Evolutionary conservation across 2,329 filamentous ascomycete species (phyloP).

Genomic region (Sporothrix schenckii): DNA sequence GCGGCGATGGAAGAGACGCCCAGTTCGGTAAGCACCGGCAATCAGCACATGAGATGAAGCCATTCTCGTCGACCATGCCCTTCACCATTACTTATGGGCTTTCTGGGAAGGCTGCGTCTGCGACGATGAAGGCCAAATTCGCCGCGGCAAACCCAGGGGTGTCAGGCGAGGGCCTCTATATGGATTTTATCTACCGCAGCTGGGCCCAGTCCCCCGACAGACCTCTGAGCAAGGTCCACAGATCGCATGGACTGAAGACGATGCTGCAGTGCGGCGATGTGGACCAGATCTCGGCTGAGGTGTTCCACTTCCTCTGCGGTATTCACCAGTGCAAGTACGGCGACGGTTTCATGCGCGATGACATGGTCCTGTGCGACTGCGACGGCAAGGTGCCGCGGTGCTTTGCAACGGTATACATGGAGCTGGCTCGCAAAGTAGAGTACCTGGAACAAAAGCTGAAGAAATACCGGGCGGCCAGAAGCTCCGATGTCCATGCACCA

Average conservation of each 20-base stretch:
- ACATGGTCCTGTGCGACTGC: constrained; percentile 36
- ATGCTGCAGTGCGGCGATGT: constrained; percentile 27
- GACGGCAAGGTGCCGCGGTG: constrained; percentile 30
- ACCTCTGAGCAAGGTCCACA: constrained; percentile 8
- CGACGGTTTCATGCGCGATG: constrained; percentile 30
- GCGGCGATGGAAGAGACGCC: constrained; percentile 24
- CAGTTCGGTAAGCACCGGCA: constrained; percentile 13
- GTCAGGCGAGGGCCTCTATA: constrained; percentile 13
- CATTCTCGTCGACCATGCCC: constrained; percentile 23
- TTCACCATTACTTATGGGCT: background rate
- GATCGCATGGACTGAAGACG: background rate
- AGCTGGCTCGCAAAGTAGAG: constrained; percentile 11
- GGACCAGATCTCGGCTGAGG: constrained; percentile 30
- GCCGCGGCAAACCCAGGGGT: background rate
- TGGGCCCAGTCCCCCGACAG: constrained; percentile 20
- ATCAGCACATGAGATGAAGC: background rate
- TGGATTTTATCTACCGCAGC: constrained; percentile 22
- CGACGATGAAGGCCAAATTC: background rate
- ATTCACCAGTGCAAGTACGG: constrained; percentile 19
- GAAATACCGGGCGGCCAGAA: background rate
- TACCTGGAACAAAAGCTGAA: constrained; percentile 2
- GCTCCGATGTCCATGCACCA: background rate
- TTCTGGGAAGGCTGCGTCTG: background rate
- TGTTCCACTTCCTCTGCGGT: constrained; percentile 29
- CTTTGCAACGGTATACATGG: constrained; percentile 26